Evolutionary conservation across 371 early-diverging fungal genomes (phyloP).

Genomic region (Mortierella sp.): DNA sequence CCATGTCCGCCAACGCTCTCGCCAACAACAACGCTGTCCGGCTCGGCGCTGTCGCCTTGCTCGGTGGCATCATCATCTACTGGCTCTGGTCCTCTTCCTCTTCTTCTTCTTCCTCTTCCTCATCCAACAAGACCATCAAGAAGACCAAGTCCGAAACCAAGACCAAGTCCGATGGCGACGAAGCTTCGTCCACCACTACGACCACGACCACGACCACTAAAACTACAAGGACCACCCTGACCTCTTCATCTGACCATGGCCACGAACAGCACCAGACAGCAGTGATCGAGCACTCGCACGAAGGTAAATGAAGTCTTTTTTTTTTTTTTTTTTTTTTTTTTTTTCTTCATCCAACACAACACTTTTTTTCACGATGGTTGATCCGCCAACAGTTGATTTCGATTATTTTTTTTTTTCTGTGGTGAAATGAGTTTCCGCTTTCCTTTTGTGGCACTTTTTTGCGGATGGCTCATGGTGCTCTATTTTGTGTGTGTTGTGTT

Average conservation of each 20-base stretch:
- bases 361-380: background rate
- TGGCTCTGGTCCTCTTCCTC: conserved; percentile 34
- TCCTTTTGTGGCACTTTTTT: background rate
- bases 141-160: conserved; percentile 1
- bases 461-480: too few relatives aligned
- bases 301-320: too few relatives aligned
- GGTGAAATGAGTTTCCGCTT: background rate
- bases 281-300: too few relatives aligned
- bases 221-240: conserved; percentile 1
- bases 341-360: background rate
- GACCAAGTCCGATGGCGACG: background rate
- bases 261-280: too few relatives aligned
- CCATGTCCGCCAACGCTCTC: conserved; percentile 15
- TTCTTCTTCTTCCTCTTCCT: conserved; percentile 8
- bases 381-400: background rate
- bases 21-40: conserved; percentile 40
- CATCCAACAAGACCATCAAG: conserved; percentile 13
- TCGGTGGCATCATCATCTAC: conserved; percentile 32
- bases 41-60: conserved; percentile 39
- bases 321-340: background rate
- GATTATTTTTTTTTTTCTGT: background rate
- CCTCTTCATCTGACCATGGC: background rate
- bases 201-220: conserved; percentile 7
- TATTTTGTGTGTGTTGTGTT: background rate
- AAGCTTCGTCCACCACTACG: conserved; percentile 1